Percentiles rank a stretch among this genome's conserved stretches.
Evolutionary conservation across 2,329 filamentous ascomycete genomes (phyloP).

Genomic region (Rutstroemia sydowiana): DNA sequence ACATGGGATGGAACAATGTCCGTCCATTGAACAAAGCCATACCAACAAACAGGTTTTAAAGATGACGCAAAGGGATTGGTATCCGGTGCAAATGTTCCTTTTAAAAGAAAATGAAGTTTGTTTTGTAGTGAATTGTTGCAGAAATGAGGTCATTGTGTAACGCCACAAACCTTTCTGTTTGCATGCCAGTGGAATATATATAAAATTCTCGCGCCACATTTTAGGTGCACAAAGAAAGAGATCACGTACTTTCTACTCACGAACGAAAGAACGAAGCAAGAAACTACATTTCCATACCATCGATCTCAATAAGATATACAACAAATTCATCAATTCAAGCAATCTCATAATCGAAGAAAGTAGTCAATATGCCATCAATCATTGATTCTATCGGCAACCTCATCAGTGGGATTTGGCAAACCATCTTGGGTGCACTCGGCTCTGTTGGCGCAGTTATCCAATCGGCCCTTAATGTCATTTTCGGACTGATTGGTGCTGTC

Average conservation of each 20-base stretch:
- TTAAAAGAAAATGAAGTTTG: neutral
- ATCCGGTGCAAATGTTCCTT: neutral
- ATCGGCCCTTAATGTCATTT: conserved; percentile 20
- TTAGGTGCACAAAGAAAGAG: neutral
- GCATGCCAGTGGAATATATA: neutral
- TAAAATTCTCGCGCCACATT: conserved; percentile 1
- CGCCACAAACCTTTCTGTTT: neutral
- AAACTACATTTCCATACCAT: neutral
- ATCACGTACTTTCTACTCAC: neutral
- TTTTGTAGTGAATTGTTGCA: neutral
- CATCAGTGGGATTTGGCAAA: conserved; percentile 23
- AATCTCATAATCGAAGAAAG: neutral
- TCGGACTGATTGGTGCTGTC: conserved; percentile 19
- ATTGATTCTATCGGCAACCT: conserved; percentile 19
- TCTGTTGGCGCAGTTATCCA: conserved; percentile 27
- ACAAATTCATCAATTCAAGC: neutral
- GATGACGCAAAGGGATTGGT: neutral
- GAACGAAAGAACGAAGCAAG: too few species aligned
- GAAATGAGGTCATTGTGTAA: neutral
- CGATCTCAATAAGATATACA: neutral
- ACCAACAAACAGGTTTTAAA: conserved; percentile 6
- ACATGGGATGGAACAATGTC: too few species aligned
- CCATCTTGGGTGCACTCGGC: conserved; percentile 19
- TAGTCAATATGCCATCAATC: conserved; percentile 24
- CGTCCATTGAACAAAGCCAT: too few species aligned